Evolutionary conservation across 2,329 filamentous ascomycete genomes (phyloP).

Genomic region (Cladosporium sp.): DNA sequence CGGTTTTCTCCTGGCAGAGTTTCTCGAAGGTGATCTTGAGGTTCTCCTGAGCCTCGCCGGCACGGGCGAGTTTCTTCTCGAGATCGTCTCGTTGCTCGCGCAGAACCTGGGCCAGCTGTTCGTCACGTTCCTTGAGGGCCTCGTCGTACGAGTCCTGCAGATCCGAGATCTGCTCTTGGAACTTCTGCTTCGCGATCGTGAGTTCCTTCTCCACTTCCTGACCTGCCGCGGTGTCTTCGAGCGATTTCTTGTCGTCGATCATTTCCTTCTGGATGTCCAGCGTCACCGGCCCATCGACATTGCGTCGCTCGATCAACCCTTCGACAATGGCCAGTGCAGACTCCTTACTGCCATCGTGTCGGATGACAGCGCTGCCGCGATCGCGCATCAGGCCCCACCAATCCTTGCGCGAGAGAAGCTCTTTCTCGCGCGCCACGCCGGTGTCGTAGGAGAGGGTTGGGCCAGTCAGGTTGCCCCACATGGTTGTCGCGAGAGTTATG

Average conservation of each 20-base stretch:
- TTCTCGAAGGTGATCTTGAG: conserved; percentile 12
- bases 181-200: conserved; percentile 13
- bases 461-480: conserved; percentile 33
- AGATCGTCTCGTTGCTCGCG: conserved; percentile 6
- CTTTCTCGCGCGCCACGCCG: conserved; percentile 18
- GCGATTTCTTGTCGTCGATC: conserved; percentile 20
- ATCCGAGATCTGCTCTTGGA: conserved; percentile 10
- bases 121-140: conserved; percentile 6
- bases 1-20: conserved; percentile 8
- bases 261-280: conserved; percentile 22
- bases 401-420: not conserved
- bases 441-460: conserved; percentile 14
- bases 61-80: conserved; percentile 16
- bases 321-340: conserved; percentile 19
- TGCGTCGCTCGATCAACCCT: conserved; percentile 9
- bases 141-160: not conserved
- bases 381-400: conserved; percentile 23
- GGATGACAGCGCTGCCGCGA: conserved; percentile 15
- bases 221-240: conserved; percentile 21
- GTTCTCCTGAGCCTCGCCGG: conserved; percentile 13
- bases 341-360: conserved; percentile 13
- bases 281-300: not conserved
- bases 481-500: conserved; percentile 40
- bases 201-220: conserved; percentile 18
- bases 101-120: conserved; percentile 14